Base-by-base conservation (phyloP, 2,329 filamentous ascomycete species). In the Annulohypoxylon truncatum region DNA sequence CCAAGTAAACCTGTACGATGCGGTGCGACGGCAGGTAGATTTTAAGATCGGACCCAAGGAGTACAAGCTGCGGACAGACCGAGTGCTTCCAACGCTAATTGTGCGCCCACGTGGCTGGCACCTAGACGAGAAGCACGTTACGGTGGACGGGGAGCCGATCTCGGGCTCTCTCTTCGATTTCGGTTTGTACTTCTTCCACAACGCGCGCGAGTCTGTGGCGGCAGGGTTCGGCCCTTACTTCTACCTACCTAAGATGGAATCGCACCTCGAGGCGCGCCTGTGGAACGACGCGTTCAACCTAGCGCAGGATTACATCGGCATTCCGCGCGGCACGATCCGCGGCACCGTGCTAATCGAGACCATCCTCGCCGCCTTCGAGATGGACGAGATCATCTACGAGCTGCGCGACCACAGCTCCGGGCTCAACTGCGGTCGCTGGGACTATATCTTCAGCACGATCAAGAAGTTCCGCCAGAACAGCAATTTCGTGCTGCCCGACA, bases 381-480 rank as follows among this genome's bases (percentile, higher is more conserved):
- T 99, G 96, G 96, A 99, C 76, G 96, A 99, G 89, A 98, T 99
- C 82, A 98, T 99, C 82, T 99, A 97, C 81, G 96, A 98, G 84
- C 90, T 99, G 72, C 92, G 96, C 66, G 95, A 98, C 78, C 96
- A 99, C 85, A 95, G 91, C 79, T 92, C 95, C 5, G 96, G 96
- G 50, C 89, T 99, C 77, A 99, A 99, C 89, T 98, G 96, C 82
- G 96, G 96, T 71, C 92, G 96, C 73, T 99, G 96, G 96, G 96
- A 99, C 79, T 99, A 99, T 86, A 98, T 99, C 83, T 99, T 99
- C 87, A 96, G 92, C 80, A 93, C 95, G 77, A 98, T 99, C 86
- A 99, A 99, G 88, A 97, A 97, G 82, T 97, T 98, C 91, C 93
- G 96, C 78, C 89, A 97, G 77, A 96, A 97, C 85, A 85, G 92